Conservation (phyloP, 2,329 filamentous ascomycete genomes). For the Colletotrichum spaethianum region DNA sequence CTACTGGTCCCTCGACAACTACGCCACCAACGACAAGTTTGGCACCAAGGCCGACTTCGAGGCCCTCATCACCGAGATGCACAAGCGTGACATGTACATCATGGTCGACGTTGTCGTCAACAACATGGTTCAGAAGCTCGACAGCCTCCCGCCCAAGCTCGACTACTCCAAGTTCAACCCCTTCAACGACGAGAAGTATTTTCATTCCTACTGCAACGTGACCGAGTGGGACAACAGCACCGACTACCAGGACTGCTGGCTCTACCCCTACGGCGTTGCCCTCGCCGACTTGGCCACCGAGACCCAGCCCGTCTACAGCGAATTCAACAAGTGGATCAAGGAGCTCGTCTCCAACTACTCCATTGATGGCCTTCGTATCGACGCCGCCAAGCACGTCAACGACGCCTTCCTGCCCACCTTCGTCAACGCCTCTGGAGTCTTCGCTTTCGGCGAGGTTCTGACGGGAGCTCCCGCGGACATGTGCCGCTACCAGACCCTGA, state of each 20-base stretch:
- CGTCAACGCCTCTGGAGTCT: conserved; percentile 67
- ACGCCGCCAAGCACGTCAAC: conserved; percentile 75
- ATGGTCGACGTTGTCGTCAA: conserved; percentile 71
- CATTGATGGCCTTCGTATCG: conserved; percentile 74
- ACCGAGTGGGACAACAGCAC: conserved; percentile 67
- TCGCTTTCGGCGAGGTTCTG: conserved; percentile 73
- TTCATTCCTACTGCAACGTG: conserved; percentile 72
- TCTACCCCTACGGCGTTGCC: conserved; percentile 66
- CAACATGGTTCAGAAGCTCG: conserved; percentile 57
- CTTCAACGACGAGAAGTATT: conserved; percentile 69
- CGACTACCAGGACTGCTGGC: conserved; percentile 70
- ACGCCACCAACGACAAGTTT: conserved; percentile 62
- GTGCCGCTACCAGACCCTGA: conserved; percentile 68
- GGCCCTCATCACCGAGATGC: conserved; percentile 61
- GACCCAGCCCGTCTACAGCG: conserved; percentile 59
- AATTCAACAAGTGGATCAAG: conserved; percentile 71
- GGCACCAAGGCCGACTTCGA: conserved; percentile 65
- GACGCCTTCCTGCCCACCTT: conserved; percentile 71
- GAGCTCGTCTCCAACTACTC: conserved; percentile 71
- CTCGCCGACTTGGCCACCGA: conserved; percentile 76
- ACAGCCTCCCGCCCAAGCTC: conserved; percentile 63
- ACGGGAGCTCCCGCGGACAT: conserved; percentile 66
- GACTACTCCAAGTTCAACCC: conserved; percentile 44
- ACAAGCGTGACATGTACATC: conserved; percentile 67
- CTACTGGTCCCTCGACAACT: conserved; percentile 57